Conservation (phyloP, 371 early-diverging fungal species). For the Mucor indicus region DNA sequence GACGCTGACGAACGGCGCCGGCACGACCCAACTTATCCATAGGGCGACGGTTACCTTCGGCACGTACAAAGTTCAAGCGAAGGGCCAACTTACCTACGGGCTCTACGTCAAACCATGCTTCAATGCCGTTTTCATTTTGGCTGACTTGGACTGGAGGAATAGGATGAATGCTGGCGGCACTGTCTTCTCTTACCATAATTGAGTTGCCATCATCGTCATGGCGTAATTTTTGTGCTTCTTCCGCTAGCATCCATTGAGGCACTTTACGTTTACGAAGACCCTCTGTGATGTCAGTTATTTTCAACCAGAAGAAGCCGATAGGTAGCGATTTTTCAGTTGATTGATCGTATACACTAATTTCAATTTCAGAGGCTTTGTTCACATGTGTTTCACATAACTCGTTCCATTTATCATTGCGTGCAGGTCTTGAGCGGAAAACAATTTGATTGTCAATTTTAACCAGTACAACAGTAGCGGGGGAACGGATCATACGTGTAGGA, state of each 20-base stretch:
- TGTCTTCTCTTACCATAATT: slow-evolving; percentile 9
- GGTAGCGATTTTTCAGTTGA: slow-evolving; percentile 60
- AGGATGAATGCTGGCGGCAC: slow-evolving; percentile 8
- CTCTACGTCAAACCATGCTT: slow-evolving; percentile 88
- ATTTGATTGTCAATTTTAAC: slow-evolving; percentile 82
- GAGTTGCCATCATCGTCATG: slow-evolving; percentile 14
- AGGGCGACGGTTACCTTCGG: slow-evolving; percentile 51
- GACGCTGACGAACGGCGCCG: slow-evolving; percentile 84
- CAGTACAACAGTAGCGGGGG: slow-evolving; percentile 66
- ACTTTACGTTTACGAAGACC: slow-evolving; percentile 68
- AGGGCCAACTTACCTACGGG: slow-evolving; percentile 85
- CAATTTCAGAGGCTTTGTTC: slow-evolving; percentile 90
- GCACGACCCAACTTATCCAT: slow-evolving; percentile 78
- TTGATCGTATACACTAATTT: slow-evolving; percentile 78
- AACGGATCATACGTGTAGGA: slow-evolving; percentile 56
- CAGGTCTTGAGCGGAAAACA: slow-evolving; percentile 66
- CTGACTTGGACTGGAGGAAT: slow-evolving; percentile 1
- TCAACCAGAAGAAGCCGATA: slow-evolving; percentile 81
- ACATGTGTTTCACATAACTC: slow-evolving; percentile 83
- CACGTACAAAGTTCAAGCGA: slow-evolving; percentile 69
- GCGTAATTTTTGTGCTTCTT: slow-evolving; percentile 30
- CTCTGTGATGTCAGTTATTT: slow-evolving; percentile 76
- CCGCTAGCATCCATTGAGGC: slow-evolving; percentile 28
- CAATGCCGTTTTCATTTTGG: slow-evolving; percentile 53
- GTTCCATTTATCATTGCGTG: slow-evolving; percentile 64